Evolutionary conservation across 768 basidiomycete genomes (phyloP).

Genomic region (Leucosporidium yakuticum): DNA sequence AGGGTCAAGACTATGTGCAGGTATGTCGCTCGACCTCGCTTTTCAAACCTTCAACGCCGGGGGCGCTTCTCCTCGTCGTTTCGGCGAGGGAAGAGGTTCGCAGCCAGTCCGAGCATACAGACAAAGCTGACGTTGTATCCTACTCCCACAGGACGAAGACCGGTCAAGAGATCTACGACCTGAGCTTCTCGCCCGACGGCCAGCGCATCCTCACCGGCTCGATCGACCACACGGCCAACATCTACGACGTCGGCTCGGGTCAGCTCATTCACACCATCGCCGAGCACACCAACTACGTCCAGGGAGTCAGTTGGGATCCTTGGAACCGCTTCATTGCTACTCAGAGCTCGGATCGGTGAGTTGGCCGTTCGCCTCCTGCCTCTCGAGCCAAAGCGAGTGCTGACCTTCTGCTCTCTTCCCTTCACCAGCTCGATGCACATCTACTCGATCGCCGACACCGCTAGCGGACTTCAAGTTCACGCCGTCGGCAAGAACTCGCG

Average conservation of each 20-base stretch:
- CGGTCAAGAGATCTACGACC: constrained; percentile 92
- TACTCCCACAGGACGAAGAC: constrained; percentile 58
- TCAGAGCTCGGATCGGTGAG: constrained; percentile 80
- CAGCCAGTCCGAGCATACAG: background rate
- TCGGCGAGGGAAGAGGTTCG: no score
- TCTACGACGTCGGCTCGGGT: constrained; percentile 66
- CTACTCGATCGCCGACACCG: constrained; percentile 61
- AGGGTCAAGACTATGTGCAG: constrained; percentile 72
- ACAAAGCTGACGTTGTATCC: background rate
- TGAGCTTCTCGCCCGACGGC: constrained; percentile 94
- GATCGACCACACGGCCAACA: constrained; percentile 87
- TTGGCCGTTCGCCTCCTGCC: background rate
- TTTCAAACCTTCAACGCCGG: no score
- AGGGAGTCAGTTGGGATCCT: constrained; percentile 99
- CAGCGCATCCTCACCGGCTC: constrained; percentile 93
- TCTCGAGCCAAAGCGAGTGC: background rate
- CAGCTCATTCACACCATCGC: constrained; percentile 83
- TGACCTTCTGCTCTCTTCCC: background rate
- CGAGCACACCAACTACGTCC: constrained; percentile 93
- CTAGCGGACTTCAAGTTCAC: constrained; percentile 47
- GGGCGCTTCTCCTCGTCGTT: no score
- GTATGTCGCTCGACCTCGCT: constrained; percentile 48
- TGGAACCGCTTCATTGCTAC: constrained; percentile 95
- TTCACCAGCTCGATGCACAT: constrained; percentile 73
- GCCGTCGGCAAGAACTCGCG: constrained; percentile 82